A percentile compares a stretch with the other conserved stretches of the same genome.
Evolutionary conservation across 345 rosid genomes (phyloP).

Genomic region (Cardamine chenopodiifolia): DNA sequence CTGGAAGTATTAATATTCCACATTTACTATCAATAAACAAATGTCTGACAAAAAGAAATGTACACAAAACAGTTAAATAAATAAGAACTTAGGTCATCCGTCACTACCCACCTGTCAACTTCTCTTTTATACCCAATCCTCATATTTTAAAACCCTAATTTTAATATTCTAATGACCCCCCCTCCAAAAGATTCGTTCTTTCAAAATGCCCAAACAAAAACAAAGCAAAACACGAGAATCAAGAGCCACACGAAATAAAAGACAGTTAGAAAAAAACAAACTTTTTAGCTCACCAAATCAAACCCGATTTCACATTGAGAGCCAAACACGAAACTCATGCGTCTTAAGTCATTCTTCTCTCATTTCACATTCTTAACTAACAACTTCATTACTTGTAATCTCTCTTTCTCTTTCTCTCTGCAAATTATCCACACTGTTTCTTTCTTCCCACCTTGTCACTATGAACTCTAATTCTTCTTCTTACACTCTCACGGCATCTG

Average conservation of each 20-base stretch:
- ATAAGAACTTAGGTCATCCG: conserved; percentile 56
- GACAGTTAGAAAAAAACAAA: conserved; percentile 15
- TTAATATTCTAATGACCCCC: not conserved
- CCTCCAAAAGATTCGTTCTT: not conserved
- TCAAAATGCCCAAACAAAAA: not conserved
- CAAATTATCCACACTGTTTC: not conserved
- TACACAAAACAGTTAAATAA: not conserved
- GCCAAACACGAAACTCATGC: conserved; percentile 53
- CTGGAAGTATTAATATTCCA: not conserved
- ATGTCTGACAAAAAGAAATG: not conserved
- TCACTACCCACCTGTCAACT: conserved; percentile 54
- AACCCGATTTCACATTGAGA: conserved; percentile 38
- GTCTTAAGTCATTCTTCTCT: conserved; percentile 40
- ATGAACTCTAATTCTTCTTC: conserved; percentile 12
- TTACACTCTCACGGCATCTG: not conserved
- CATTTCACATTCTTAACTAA: conserved; percentile 44
- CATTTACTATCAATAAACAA: not conserved
- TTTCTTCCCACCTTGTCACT: not conserved
- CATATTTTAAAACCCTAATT: conserved; percentile 30
- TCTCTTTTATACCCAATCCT: conserved; percentile 20
- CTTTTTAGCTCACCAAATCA: conserved; percentile 78
- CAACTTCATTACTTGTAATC: conserved; percentile 39
- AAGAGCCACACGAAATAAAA: not conserved
- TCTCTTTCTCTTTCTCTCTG: conserved; percentile 32
- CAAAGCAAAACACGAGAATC: not conserved